Conservation (phyloP, 805 yeast genomes). For the Tetrapisispora namnaoensis region DNA sequence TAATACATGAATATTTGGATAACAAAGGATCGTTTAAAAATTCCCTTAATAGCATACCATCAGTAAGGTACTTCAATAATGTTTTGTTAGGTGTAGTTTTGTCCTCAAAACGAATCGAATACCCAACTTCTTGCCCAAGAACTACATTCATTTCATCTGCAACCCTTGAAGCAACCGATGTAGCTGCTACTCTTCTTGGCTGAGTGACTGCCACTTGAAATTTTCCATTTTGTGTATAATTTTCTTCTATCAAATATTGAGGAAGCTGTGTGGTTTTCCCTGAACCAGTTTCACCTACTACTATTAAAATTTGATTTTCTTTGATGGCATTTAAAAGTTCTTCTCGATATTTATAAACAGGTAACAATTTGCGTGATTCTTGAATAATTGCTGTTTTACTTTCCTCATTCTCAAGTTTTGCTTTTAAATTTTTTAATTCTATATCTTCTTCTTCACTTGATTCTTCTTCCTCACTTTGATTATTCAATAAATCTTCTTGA, state of each 20-base stretch:
- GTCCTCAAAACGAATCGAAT: slow-evolving; percentile 81
- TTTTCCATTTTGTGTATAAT: slow-evolving; percentile 50
- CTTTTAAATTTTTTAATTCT: slow-evolving; percentile 18
- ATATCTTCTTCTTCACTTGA: slow-evolving; percentile 25
- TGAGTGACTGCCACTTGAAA: slow-evolving; percentile 78
- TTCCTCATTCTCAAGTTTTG: slow-evolving; percentile 21
- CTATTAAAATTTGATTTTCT: slow-evolving; percentile 56
- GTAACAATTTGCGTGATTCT: slow-evolving; percentile 55
- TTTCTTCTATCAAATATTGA: slow-evolving; percentile 76
- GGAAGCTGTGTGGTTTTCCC: slow-evolving; percentile 94
- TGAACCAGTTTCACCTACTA: slow-evolving; percentile 86
- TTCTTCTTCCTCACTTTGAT: slow-evolving; percentile 29
- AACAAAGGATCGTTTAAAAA: slow-evolving; percentile 68
- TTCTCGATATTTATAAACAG: slow-evolving; percentile 58
- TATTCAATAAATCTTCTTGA: slow-evolving; percentile 21
- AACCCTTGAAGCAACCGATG: slow-evolving; percentile 80
- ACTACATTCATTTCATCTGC: slow-evolving; percentile 76
- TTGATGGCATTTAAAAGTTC: slow-evolving; percentile 50
- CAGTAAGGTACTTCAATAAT: slow-evolving; percentile 80
- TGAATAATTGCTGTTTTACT: slow-evolving; percentile 28
- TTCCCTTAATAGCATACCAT: slow-evolving; percentile 89
- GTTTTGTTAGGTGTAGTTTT: slow-evolving; percentile 50
- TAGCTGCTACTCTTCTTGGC: slow-evolving; percentile 93
- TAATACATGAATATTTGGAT: slow-evolving; percentile 61
- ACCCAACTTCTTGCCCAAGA: slow-evolving; percentile 88